phyloP scores from a whole-genome alignment of 2,329 filamentous ascomycete genomes.

The Cercospora berteroae region DNA sequence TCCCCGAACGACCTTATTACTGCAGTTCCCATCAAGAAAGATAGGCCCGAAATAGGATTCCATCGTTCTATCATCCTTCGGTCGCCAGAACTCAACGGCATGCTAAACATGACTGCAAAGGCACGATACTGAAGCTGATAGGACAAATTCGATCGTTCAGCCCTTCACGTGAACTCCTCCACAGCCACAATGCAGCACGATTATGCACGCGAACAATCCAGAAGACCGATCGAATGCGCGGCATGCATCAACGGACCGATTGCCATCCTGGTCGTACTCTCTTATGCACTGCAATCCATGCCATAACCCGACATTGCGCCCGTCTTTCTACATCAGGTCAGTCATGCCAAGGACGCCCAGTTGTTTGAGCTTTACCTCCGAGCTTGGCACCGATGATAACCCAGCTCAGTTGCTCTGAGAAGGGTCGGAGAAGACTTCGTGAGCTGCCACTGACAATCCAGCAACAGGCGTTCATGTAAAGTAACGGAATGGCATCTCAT shows the following conservation, averaged over 20 bases:
- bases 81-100: background rate
- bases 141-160: background rate
- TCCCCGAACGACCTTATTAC: background rate
- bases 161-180: background rate
- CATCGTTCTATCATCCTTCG: background rate
- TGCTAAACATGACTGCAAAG: background rate
- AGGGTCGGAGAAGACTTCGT: background rate
- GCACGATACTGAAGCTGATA: background rate
- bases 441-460: background rate
- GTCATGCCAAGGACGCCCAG: conserved; percentile 31
- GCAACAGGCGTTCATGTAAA: background rate
- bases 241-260: background rate
- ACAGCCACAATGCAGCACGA: background rate
- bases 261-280: background rate
- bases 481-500: background rate
- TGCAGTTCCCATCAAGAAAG: background rate
- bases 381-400: conserved; percentile 1
- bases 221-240: background rate
- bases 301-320: background rate
- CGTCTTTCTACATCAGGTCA: conserved; percentile 17
- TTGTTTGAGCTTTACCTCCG: conserved; percentile 1
- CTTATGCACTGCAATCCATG: background rate
- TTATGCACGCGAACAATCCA: background rate
- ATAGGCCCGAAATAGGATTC: background rate
- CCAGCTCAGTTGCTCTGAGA: background rate